Evolutionary conservation across 192 early-diverging fungal genomes (phyloP).

Genomic region (Entomortierella lignicola): DNA sequence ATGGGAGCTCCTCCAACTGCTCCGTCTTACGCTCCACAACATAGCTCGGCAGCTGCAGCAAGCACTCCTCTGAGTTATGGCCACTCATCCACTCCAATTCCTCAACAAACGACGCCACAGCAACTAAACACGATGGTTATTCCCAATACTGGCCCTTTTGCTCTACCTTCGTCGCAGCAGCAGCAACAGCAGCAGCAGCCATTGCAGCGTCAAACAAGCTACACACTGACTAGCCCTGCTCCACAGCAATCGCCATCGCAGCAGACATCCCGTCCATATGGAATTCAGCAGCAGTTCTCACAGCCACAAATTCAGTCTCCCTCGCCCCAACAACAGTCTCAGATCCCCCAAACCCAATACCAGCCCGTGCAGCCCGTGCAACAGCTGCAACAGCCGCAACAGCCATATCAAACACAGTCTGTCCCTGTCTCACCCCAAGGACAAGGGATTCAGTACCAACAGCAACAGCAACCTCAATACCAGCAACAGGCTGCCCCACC

Average conservation of each 20-base stretch:
- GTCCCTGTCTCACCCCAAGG: slow-evolving; percentile 4
- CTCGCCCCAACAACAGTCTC: slow-evolving; percentile 20
- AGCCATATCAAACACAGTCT: slow-evolving; percentile 20
- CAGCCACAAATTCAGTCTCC: slow-evolving; percentile 19
- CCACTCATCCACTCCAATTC: slow-evolving; percentile 4
- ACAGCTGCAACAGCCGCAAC: background rate
- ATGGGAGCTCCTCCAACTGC: slow-evolving; percentile 32
- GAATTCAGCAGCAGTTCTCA: slow-evolving; percentile 20
- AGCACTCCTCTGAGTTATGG: slow-evolving; percentile 15
- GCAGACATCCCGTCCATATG: slow-evolving; percentile 17
- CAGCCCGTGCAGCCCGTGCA: slow-evolving; percentile 28
- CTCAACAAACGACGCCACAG: slow-evolving; percentile 27
- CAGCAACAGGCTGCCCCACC: slow-evolving; percentile 10
- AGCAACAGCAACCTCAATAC: slow-evolving; percentile 23
- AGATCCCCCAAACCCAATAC: slow-evolving; percentile 14
- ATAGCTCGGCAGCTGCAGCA: background rate
- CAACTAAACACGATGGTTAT: slow-evolving; percentile 24
- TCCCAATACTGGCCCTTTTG: slow-evolving; percentile 46
- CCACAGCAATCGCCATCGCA: slow-evolving; percentile 16
- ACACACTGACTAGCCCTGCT: slow-evolving; percentile 14
- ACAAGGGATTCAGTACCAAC: slow-evolving; percentile 24
- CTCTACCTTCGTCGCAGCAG: slow-evolving; percentile 26
- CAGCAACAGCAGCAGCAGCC: slow-evolving; percentile 15
- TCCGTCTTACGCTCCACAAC: slow-evolving; percentile 36
- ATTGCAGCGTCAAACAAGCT: slow-evolving; percentile 24